Conservation (phyloP, 768 basidiomycete species). For the Tricholoma hemisulphureum region DNA sequence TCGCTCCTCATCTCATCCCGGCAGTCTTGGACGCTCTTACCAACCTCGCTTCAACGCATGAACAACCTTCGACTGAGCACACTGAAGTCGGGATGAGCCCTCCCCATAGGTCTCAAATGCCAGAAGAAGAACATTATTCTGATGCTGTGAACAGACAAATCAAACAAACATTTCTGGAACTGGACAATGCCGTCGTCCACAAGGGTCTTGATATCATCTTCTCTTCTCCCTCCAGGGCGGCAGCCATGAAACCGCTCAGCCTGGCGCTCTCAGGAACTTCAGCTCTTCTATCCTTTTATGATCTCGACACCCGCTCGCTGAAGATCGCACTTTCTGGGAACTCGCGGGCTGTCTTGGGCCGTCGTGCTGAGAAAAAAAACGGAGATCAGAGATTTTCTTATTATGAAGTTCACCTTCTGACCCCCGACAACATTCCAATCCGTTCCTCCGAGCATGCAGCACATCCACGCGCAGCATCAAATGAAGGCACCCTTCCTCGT, state of each 20-base stretch:
- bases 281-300: slow-evolving; percentile 35
- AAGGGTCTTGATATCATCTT: slow-evolving; percentile 22
- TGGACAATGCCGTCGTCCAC: slow-evolving; percentile 36
- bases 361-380: slow-evolving; percentile 20
- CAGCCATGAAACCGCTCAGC: slow-evolving; percentile 24
- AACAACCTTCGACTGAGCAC: slow-evolving; percentile 8
- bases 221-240: slow-evolving; percentile 18
- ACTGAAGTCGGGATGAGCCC: slow-evolving; percentile 9
- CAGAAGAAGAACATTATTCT: slow-evolving; percentile 6
- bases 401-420: slow-evolving; percentile 40
- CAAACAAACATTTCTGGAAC: slow-evolving; percentile 27
- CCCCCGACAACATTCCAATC: slow-evolving; percentile 39
- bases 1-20: slow-evolving; percentile 7
- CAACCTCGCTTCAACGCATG: slow-evolving; percentile 9
- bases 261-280: slow-evolving; percentile 35
- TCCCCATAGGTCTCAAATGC: not conserved
- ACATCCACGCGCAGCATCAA: slow-evolving; percentile 16
- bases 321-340: slow-evolving; percentile 41
- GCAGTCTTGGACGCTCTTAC: slow-evolving; percentile 4
- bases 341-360: slow-evolving; percentile 42
- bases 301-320: slow-evolving; percentile 32
- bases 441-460: slow-evolving; percentile 24
- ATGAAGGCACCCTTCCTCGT: slow-evolving; percentile 35
- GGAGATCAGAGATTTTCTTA: slow-evolving; percentile 17
- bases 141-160: slow-evolving; percentile 26